Evolutionary conservation across 176 grass and related monocot species (phyloP).

Genomic region (Oryza glumipatula): DNA sequence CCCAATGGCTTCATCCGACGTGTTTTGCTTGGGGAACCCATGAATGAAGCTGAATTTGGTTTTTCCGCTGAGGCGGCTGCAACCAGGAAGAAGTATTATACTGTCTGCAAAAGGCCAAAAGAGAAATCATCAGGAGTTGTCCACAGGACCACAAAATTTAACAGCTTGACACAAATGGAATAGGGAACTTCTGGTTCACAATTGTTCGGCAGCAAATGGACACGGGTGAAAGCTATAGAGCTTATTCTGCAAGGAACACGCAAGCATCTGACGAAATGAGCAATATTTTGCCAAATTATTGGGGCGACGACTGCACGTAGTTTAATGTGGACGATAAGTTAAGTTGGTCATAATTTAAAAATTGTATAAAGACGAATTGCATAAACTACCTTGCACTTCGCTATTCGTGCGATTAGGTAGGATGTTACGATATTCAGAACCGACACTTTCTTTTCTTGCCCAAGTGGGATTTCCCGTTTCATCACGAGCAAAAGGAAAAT

Average conservation of each 20-base stretch:
- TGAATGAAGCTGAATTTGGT: slow-evolving; percentile 3
- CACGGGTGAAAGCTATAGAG: background rate
- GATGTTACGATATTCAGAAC: background rate
- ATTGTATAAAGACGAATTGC: background rate
- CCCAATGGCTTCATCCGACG: slow-evolving; percentile 55
- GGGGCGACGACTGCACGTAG: background rate
- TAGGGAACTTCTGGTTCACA: background rate
- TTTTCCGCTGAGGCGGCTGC: background rate
- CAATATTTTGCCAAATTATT: slow-evolving; percentile 24
- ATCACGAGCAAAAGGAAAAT: background rate
- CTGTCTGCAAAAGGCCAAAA: slow-evolving; percentile 48
- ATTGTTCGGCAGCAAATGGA: slow-evolving; percentile 13
- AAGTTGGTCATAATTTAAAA: background rate
- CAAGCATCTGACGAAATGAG: background rate
- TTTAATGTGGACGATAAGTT: background rate
- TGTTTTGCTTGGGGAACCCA: slow-evolving; percentile 40
- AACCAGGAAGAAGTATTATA: slow-evolving; percentile 36
- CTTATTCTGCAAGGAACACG: background rate
- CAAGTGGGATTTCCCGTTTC: background rate
- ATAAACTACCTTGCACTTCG: background rate
- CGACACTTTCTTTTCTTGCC: background rate
- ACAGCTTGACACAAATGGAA: background rate
- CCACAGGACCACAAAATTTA: background rate
- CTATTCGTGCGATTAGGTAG: background rate
- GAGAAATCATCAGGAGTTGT: slow-evolving; percentile 24